Evolutionary conservation across 2,329 filamentous ascomycete genomes (phyloP).

Genomic region (Clonostachys sp.): DNA sequence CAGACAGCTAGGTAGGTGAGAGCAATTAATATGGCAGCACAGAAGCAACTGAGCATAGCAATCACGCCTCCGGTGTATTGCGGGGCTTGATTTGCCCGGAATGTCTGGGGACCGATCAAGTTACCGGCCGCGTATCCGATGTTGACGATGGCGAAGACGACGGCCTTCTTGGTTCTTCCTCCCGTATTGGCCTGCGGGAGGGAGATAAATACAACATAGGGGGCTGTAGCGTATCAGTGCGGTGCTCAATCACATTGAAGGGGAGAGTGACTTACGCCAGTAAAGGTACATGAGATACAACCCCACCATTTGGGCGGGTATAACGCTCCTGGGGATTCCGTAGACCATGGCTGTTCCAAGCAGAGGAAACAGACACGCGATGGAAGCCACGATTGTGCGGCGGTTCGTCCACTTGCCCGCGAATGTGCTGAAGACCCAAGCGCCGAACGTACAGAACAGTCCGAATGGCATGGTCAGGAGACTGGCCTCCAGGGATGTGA

Average conservation of each 20-base stretch:
- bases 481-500: constrained; percentile 58
- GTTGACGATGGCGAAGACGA: background rate
- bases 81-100: background rate
- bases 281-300: constrained; percentile 2
- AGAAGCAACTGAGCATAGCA: background rate
- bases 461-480: constrained; percentile 73
- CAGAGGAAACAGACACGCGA: background rate
- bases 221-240: background rate
- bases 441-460: constrained; percentile 55
- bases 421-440: background rate
- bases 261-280: constrained; percentile 1
- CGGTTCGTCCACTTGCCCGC: constrained; percentile 1
- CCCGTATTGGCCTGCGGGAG: background rate
- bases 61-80: background rate
- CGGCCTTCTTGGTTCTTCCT: background rate
- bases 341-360: constrained; percentile 1
- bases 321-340: background rate
- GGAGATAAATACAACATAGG: background rate
- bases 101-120: background rate
- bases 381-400: background rate
- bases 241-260: background rate
- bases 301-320: background rate
- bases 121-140: background rate
- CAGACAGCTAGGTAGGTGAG: background rate
- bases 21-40: background rate